Percentiles rank a stretch among this genome's conserved stretches.
Evolutionary conservation across 768 basidiomycete species (phyloP).

Genomic region (Suillus luteus): DNA sequence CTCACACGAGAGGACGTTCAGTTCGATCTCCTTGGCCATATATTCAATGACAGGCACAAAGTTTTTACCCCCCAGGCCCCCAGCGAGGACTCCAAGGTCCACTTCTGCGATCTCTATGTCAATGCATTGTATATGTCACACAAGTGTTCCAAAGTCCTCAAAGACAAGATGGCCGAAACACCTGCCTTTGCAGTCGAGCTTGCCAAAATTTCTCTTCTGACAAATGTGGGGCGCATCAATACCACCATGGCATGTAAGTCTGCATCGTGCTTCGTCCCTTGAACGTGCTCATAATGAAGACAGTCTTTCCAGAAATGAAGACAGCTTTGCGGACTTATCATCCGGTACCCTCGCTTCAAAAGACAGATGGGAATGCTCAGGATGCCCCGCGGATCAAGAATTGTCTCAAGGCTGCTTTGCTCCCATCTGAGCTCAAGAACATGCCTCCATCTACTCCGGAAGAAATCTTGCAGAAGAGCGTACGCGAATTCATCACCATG

Average conservation of each 20-base stretch:
- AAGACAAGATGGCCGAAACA: conserved; percentile 84
- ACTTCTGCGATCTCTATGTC: conserved; percentile 83
- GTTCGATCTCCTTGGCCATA: conserved; percentile 78
- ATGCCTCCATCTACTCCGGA: conserved; percentile 72
- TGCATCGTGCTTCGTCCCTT: conserved; percentile 12
- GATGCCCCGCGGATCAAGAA: conserved; percentile 93
- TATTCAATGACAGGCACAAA: conserved; percentile 68
- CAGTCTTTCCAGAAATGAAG: conserved; percentile 94
- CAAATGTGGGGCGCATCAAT: conserved; percentile 90
- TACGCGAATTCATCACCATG: conserved; percentile 38
- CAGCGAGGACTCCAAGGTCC: conserved; percentile 52
- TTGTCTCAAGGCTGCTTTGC: conserved; percentile 78
- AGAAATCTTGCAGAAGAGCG: conserved; percentile 69
- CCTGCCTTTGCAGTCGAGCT: conserved; percentile 79
- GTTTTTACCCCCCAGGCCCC: conserved; percentile 73
- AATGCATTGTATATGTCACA: conserved; percentile 77
- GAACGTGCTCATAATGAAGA: conserved; percentile 23
- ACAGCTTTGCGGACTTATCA: conserved; percentile 89
- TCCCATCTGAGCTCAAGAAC: conserved; percentile 66
- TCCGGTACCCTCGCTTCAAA: conserved; percentile 84
- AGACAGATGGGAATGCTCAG: conserved; percentile 85
- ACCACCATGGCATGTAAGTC: conserved; percentile 86
- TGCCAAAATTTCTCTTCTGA: conserved; percentile 80
- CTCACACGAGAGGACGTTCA: conserved; percentile 84
- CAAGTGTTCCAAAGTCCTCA: conserved; percentile 86